Evolutionary conservation across 257 asterid species (phyloP), one percentile per base, ranked within the genome.

Genomic region (Linaria vulgaris): DNA sequence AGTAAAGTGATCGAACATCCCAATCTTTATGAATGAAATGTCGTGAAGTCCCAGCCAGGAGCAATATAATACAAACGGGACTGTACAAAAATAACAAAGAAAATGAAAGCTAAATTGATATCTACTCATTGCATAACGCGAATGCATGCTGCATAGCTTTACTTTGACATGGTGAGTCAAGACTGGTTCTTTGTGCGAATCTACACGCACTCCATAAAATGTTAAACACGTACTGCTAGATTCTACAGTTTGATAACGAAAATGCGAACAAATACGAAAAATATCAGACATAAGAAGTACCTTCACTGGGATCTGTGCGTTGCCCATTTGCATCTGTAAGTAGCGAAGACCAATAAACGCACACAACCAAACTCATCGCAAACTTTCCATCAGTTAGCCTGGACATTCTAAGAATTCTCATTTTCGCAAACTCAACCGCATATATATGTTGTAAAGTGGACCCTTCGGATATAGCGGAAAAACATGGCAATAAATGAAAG

Each of bases 291-390:
- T 39, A 39, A 58, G 16, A 72, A 21, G 27, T 66, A 92, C 98
- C 97, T 87, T 92, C 98, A 56, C 57, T 68, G 12, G 95, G 95
- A 77, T 87, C 83, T 1, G 98, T 92, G 23, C 21, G 54, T 76
- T 75, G 85, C 72, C 83, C 22, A 53, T 82, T 74, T 39, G 78
- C 92, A 34, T 78, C 72, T 47, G 64, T 65, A 66, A 80, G 67
- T 82, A 88, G 67, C 71, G 79, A 58, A 69, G 56, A 76, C 77
- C 87, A 84, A 74, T 83, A 84, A 13, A 87, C 66, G 79, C 85
- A 83, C 48, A 74, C 43, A 54, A 77, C 41, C 62, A 85, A 72
- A 54, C 70, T 67, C 76, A 77, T 72, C 24, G 80, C 80, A 65
- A 68, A 39, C 41, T 58, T 63, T 31, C 71, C 71, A 67, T 58